Base-by-base conservation (phyloP, 2,329 filamentous ascomycete species). In the Aspergillus phoenicis region DNA sequence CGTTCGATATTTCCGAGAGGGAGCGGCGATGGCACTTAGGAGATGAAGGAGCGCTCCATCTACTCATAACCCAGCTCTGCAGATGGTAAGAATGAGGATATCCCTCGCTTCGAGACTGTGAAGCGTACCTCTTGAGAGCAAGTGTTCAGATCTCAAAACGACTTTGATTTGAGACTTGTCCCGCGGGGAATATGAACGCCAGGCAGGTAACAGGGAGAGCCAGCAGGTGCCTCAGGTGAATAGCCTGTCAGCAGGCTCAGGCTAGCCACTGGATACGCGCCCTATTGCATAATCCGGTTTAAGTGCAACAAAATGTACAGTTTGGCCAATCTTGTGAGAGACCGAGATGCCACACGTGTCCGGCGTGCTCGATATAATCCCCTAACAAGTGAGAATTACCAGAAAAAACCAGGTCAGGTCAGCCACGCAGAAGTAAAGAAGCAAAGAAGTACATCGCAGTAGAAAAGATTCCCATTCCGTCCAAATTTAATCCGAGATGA, bases 191-290 rank as follows among this genome's bases (percentile, higher is more conserved):
- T 0, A 24, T 8, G 8, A 8, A 20, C 8, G 24, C 8, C 4
- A 49, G 8, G 24, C 11, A 17, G 24, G 13, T 26, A 28, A 24
- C 1, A 10, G 15, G 41, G 8, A 22, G 11, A 22, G 41, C 41
- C 33, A 20, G 8, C 45, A 24, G 24, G 15, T 22, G 47, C 47
- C 47, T 17, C 47, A 8, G 17, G 17, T 36, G 13, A 17, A 28
- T 51, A 17, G 47, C 47, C 28, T 28, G 26, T 51, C 28, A 51
- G 47, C 47, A 20, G 47, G 30, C 47, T 51, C 47, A 33, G 47
- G 47, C 47, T 51, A 51, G 47, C 47, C 47, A 51, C 26, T 33
- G 33, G 47, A 51, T 33, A 51, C 47, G 47, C 47, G 47, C 47
- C 47, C 6, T 51, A 51, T 33, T 33, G 47, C 47, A 51, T 51